These are phyloP conservation scores for Botrytis squamosa DNA, from an alignment of 2,329 filamentous ascomycete species.

Conservation along the genomic window DNA sequence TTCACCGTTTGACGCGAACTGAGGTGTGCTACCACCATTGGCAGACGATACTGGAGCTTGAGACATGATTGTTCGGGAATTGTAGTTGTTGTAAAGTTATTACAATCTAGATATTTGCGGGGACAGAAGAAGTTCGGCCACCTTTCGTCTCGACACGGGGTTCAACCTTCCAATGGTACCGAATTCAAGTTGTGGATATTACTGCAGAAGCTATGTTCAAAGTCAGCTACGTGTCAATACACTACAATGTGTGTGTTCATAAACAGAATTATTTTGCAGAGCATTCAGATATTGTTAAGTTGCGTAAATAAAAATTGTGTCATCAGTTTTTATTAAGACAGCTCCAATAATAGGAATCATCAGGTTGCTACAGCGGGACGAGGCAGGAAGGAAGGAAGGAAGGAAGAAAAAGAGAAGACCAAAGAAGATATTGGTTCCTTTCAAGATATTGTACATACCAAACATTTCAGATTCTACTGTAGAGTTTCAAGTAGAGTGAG, in stretches of 20 bases:
- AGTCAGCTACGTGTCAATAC: slow-evolving; percentile 17
- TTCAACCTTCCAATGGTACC: not conserved
- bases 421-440: not conserved
- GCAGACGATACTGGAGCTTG: slow-evolving; percentile 23
- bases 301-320: slow-evolving; percentile 29
- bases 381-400: not conserved
- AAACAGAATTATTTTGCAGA: not conserved
- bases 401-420: not conserved
- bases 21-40: slow-evolving; percentile 26
- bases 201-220: slow-evolving; percentile 10
- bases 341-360: slow-evolving; percentile 34
- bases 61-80: slow-evolving; percentile 8
- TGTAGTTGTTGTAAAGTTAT: not conserved
- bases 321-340: slow-evolving; percentile 32
- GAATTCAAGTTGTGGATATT: slow-evolving; percentile 6
- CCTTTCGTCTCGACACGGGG: slow-evolving; percentile 9
- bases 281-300: slow-evolving; percentile 32
- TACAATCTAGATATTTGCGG: not conserved
- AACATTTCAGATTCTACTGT: slow-evolving; percentile 11
- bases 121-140: not conserved
- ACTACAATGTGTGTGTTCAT: not conserved
- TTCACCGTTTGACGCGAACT: slow-evolving; percentile 29
- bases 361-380: slow-evolving; percentile 22
- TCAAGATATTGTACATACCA: slow-evolving; percentile 14
- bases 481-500: not conserved